Evolutionary conservation across 192 early-diverging fungal species (phyloP), one percentile per base, ranked within the genome.

Genomic region (Lunasporangiospora selenospora): DNA sequence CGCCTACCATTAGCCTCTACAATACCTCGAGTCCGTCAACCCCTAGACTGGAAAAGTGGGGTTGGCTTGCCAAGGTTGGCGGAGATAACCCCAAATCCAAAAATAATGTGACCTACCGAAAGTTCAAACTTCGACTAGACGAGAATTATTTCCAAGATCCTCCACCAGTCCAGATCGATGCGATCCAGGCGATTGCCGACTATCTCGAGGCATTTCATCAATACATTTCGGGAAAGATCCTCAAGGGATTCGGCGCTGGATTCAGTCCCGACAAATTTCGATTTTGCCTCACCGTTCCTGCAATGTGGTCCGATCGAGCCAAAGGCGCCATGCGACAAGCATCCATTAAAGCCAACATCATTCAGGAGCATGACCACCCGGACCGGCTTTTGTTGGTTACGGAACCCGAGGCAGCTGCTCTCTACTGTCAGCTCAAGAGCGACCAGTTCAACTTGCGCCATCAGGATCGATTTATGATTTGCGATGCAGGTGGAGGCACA

Each of bases 401-500:
- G 23, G 71, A 75, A 30, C 71, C 71, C 12, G 71, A 75, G 30
- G 71, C 71, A 1, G 71, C 63, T 6, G 71, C 71, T 4, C 41
- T 75, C 1, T 75, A 75, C 34, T 75, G 76, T 32, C 56, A 78
- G 37, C 54, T 56, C 16, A 53, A 46, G 24, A 75, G 67, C 44
- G 62, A 66, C 0, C 54, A 60, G 30, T 43, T 75, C 29, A 55
- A 78, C 24, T 27, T 78, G 21, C 9, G 2, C 1, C 19, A 33
- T 6, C 57, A 53, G 1, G 54, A 79, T 31, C 36, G 60, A 6
- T 63, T 79, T 16, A 69, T 75, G 56, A 59, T 79, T n/a, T 75
- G 70, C 27, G 77, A 79, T 42, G 70, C 71, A n/a, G 77, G 77
- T 29, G 77, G 77, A 13, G 77, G 77, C 6, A 79, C 77, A 0